Evolutionary conservation across 352 stramenopile species (phyloP), one percentile per base, ranked within the genome.

Genomic region (Saprolegnia diclina): DNA sequence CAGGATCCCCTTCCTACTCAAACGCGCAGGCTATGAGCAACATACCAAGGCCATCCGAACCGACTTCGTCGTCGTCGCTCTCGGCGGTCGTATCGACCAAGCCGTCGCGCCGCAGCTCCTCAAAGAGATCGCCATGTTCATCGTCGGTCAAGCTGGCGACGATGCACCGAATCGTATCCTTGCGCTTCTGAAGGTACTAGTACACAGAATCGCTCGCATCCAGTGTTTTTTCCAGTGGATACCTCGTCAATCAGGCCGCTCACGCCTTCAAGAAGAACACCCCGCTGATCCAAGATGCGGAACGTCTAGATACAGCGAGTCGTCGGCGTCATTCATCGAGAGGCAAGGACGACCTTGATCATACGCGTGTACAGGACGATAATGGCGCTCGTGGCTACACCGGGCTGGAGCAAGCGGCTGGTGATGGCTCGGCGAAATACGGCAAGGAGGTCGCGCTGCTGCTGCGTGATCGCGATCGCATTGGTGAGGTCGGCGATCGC

Each of bases 111-210:
- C 87, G 81, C 24, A 99, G 80, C 65, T 99, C 96, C 75, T 98
- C 89, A 59, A 98, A 98, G 26, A 99, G 83, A 50, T 99, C 96
- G 32, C 92, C 90, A 40, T 96, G 90, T 67, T 94, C 70, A 42
- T 93, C 83, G 55, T 93, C 91, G 0, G 89, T 97, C 18, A 98
- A 79, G 56, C 84, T 97, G 54, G 83, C 79, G 26, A 99, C 96
- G 62, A 99, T 99, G 76, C 96, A 99, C 24, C 96, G 88, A 64
- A 99, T 92, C 0, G 96, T 99, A 79, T 99, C 97, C 66, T 95
- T 88, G 19, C 97, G 80, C 46, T 90, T 80, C 35, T 88, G 81
- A 22, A 99, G 79, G 76, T 99, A 99, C 69, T 91, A 67, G 26
- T 18, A 54, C 22, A 53, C 32, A 52, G 6, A 64, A 55, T n/a